Base-by-base conservation (phyloP, 2,329 filamentous ascomycete species). In the Cladosporium sphaerospermum region DNA sequence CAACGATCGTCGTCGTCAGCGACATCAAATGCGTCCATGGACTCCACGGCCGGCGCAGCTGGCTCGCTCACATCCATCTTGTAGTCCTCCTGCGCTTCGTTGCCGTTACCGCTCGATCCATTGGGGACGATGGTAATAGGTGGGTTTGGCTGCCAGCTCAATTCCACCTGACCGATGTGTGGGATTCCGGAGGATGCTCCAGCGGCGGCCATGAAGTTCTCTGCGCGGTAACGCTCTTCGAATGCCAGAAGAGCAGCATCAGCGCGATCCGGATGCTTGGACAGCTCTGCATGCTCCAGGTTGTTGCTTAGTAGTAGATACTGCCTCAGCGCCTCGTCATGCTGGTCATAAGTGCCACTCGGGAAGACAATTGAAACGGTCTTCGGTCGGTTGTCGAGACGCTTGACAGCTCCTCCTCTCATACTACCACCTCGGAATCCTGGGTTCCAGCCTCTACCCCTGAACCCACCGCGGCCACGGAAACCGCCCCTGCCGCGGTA, bases 301-400 rank as follows among this genome's bases (percentile, higher is more conserved):
- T 66, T 34, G 62, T 62, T 63, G 53, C 66, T 65, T 33, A 67
- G 59, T 36, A 89, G 75, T 18, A 92, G 78, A 67, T 86, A 85
- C 62, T 88, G 84, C 56, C 86, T 77, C 41, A 92, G 72, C 28
- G 77, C 76, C 68, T 90, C 87, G 58, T 90, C 84, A 62, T 81
- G 81, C 31, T 78, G 78, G 11, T 82, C 63, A 85, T 83, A 68
- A 83, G 82, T 77, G 3, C 82, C 85, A 23, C 62, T 58, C 1
- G 55, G 55, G 52, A 69, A 66, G 7, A 76, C 75, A 19, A 92
- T 71, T 5, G 79, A 77, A 9, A 93, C 73, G 56, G 78, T 83
- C 65, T 80, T 86, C 0, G 88, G 84, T 42, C 88, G 77, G 66
- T 91, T 90, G 63, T 93, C 88, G 18, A 93, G 75, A 14, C 85